phyloP scores from a whole-genome alignment of 2,329 filamentous ascomycete genomes.

The Aspergillus pseudoviridinutans region DNA sequence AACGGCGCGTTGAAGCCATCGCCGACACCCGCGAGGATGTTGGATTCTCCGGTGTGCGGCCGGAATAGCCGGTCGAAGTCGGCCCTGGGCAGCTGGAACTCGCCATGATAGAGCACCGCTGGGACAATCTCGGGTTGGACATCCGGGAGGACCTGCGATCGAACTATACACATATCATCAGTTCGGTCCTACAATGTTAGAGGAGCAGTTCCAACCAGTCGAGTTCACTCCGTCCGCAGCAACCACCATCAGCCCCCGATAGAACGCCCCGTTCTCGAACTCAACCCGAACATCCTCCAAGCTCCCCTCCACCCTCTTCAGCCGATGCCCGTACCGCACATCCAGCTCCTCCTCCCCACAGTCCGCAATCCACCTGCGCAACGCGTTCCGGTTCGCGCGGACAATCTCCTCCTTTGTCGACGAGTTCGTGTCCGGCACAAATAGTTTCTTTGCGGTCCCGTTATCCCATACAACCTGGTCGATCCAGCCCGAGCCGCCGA shows the following conservation, averaged over 20 bases:
- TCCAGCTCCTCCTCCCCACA: constrained; percentile 8
- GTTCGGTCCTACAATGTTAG: background rate
- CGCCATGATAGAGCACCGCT: constrained; percentile 7
- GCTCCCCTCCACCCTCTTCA: background rate
- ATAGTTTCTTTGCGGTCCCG: constrained; percentile 3
- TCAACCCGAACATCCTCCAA: background rate
- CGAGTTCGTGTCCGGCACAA: background rate
- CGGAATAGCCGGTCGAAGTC: constrained; percentile 4
- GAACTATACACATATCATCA: background rate
- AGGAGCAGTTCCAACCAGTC: background rate
- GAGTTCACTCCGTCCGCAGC: constrained; percentile 10
- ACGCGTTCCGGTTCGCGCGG: constrained; percentile 8
- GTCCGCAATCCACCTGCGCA: constrained; percentile 9
- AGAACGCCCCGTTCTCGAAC: constrained; percentile 9
- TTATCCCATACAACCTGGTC: constrained; percentile 10
- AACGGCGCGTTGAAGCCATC: constrained; percentile 10
- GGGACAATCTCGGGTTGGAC: constrained; percentile 4
- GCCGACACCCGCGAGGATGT: constrained; percentile 6
- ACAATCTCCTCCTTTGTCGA: background rate
- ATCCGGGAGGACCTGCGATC: background rate
- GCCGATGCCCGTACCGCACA: constrained; percentile 7
- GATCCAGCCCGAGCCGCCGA: constrained; percentile 10
- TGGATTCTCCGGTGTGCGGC: constrained; percentile 3
- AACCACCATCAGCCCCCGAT: constrained; percentile 4
- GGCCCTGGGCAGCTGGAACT: constrained; percentile 1